Base-by-base conservation (phyloP, 441 rosid species). In the Flueggea neowawraea region DNA sequence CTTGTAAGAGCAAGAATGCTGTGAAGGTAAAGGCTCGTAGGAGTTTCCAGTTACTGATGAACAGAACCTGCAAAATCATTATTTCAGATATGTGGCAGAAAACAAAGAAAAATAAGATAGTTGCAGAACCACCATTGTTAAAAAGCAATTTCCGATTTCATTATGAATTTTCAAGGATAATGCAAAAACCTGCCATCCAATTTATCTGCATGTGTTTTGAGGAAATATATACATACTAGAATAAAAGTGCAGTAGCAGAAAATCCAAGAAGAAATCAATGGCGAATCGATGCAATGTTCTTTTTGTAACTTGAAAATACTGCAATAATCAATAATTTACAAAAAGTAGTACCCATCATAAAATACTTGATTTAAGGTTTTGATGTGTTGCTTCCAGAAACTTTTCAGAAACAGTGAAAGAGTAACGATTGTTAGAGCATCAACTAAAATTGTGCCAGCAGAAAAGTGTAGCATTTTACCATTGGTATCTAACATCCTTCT, bases 1-100 rank as follows among this genome's bases (percentile, higher is more conserved):
- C 78, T 81, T 94, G 79, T 89, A 94, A 54, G 94, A 87, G 75
- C 96, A 91, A 44, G 95, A 84, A 52, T 43, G 75, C 55, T 86
- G 89, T 55, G 92, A 69, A 60, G 86, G 69, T 69, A 91, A 78
- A 48, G 88, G 87, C 74, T 84, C 99, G 78, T 84, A 86, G 13
- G 79, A 78, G 57, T 66, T 73, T 55, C 64, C 89, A 48, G 69
- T 73, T 63, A 78, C 85, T 33, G 82, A 80, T 57, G 89, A 84
- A 69, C 66, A 78, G 75, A 84, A 91, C 99, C 99, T 91, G 84
- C 69, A 78, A 62, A 58, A 75, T 71, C 68, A 52, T 61, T 53
- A 52, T 59, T 61, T 60, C 28, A 66, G 73, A 51, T 31, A 56
- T 58, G 31, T 52, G 69, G 58, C 52, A 28, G 45, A 43, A 12